Base-by-base conservation (phyloP, 768 basidiomycete genomes). In the Lentinula sp. region DNA sequence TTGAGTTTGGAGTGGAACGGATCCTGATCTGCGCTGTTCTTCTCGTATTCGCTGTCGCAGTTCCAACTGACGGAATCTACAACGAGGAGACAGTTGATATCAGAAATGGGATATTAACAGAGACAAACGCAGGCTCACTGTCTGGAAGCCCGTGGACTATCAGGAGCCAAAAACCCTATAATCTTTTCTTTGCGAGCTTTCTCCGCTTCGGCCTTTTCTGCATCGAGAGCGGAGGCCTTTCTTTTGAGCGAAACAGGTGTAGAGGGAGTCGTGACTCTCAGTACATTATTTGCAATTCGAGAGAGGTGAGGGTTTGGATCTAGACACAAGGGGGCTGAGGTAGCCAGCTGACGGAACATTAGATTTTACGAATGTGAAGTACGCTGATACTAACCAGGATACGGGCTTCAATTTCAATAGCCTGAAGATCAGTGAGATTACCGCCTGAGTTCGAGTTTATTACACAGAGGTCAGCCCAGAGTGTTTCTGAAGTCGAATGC, bases 391-490 rank as follows among this genome's bases (percentile, higher is more conserved):
- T 62, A 64, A 93, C 92, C 66, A 93, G 71, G 54, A 92, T 74
- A 60, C 83, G 83, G 0, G 92, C 82, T 69, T 94, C 92, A 4
- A 90, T 66, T 62, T 91, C 86, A 23, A 94, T 73, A 18, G 88
- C 82, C 58, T 93, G 86, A 41, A 73, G 73, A 68, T 94, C 92
- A 2, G 87, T 81, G 83, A 88, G 90, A 63, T 78, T 83, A 16
- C 68, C 68, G 1, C 82, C 85, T 13, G 74, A 65, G 62, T 82
- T 84, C 68, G 83, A 77, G 67, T 85, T 89, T 67, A 91, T 70
- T 4, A 82, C 71, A 70, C 90, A 91, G 9, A 93, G 79, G 70
- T 94, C 91, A 4, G 88, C 82, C 82, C 87, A 94, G 32, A 91
- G 70, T 0, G 88, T 88, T 72, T 93, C 92, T 12, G 83, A 73